These are phyloP conservation scores for Eucalyptus brandiana DNA, from an alignment of 345 rosid genomes.

Conservation along the genomic window DNA sequence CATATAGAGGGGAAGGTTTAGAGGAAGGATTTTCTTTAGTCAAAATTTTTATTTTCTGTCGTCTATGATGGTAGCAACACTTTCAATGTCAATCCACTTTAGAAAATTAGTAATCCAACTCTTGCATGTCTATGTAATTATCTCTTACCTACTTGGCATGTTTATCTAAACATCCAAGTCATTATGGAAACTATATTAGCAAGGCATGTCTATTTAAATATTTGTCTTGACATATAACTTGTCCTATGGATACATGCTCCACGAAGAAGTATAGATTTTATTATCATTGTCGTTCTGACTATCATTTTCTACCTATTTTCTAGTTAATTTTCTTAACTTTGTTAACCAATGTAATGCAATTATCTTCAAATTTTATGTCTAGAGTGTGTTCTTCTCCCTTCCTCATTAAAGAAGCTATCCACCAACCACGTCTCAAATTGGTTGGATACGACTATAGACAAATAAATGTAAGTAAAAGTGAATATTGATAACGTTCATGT, in stretches of 20 bases:
- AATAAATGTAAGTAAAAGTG: neutral
- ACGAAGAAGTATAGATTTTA: neutral
- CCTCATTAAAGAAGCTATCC: neutral
- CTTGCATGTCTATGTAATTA: neutral
- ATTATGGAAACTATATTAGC: neutral
- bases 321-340: neutral
- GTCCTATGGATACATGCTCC: neutral
- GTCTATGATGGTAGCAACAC: neutral
- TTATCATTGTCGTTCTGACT: accelerated
- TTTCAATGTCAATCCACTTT: neutral
- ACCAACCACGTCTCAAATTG: neutral
- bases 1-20: neutral
- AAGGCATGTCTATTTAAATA: neutral
- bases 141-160: neutral
- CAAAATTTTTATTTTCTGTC: neutral
- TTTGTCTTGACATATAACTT: neutral
- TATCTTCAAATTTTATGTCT: neutral
- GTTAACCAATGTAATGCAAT: neutral
- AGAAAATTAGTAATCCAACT: neutral
- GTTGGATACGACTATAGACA: neutral
- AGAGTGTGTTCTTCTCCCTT: neutral
- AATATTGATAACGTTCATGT: neutral
- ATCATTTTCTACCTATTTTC: neutral
- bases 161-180: neutral
- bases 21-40: neutral